phyloP scores from a whole-genome alignment of 148 eudicot genomes.

The Hydrangea macrophylla region DNA sequence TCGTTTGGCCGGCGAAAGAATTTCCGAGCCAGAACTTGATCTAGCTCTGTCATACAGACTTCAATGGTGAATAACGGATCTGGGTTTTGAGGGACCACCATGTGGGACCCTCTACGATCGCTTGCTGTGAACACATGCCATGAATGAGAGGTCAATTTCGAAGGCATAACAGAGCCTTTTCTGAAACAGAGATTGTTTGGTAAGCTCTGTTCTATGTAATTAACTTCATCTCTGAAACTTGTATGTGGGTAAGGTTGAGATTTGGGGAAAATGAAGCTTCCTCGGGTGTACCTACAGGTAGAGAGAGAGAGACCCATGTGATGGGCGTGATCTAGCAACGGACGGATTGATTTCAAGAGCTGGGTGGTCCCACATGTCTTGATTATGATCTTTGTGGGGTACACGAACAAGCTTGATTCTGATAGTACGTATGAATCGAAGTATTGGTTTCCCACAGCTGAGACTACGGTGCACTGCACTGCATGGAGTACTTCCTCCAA shows the following conservation, averaged over 20 bases:
- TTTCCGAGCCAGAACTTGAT: constrained; percentile 37
- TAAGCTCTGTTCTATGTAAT: constrained; percentile 36
- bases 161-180: constrained; percentile 53
- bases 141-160: constrained; percentile 35
- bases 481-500: constrained; percentile 46
- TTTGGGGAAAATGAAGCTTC: constrained; percentile 64
- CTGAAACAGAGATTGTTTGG: constrained; percentile 31
- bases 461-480: constrained; percentile 71
- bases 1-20: constrained; percentile 45
- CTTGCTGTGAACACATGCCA: constrained; percentile 69
- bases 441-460: constrained; percentile 54
- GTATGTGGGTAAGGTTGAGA: constrained; percentile 70
- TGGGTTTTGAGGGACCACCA: not conserved
- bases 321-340: constrained; percentile 33
- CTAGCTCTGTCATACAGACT: constrained; percentile 73
- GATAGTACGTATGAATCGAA: constrained; percentile 70
- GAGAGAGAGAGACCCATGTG: constrained; percentile 31
- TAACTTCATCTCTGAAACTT: constrained; percentile 51
- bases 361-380: constrained; percentile 86
- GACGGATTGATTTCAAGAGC: constrained; percentile 61
- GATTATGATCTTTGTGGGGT: constrained; percentile 64
- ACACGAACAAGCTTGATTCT: constrained; percentile 68
- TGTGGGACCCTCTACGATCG: constrained; percentile 4
- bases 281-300: constrained; percentile 56
- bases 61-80: constrained; percentile 43